Conservation (phyloP, 495 filamentous ascomycete genomes). For the Glonium stellatum region DNA sequence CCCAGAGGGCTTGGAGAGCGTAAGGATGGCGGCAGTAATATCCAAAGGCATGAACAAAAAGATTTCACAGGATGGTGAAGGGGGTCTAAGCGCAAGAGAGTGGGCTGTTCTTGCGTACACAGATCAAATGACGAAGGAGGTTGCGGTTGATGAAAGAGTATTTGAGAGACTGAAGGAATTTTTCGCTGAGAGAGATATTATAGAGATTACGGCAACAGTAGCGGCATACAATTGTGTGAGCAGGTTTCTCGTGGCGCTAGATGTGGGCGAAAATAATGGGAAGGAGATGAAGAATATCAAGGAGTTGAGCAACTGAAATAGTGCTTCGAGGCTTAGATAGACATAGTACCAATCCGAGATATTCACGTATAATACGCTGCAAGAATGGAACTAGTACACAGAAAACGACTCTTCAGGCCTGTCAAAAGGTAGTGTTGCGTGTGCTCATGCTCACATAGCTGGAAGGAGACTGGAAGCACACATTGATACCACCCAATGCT, state of each 20-base stretch:
- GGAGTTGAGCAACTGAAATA: slow-evolving; percentile 3
- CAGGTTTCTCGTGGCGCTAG: slow-evolving; percentile 74
- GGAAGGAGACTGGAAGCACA: too few species aligned
- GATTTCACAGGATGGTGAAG: slow-evolving; percentile 26
- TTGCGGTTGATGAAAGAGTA: slow-evolving; percentile 31
- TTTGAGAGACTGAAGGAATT: slow-evolving; percentile 42
- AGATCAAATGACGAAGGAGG: slow-evolving; percentile 34
- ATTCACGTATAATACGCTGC: too few species aligned
- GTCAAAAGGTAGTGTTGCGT: too few species aligned
- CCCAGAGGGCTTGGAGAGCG: slow-evolving; percentile 14
- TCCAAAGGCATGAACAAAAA: slow-evolving; percentile 39
- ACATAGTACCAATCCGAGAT: too few species aligned
- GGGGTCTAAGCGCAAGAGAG: slow-evolving; percentile 24
- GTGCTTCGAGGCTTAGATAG: too few species aligned
- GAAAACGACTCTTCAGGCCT: too few species aligned
- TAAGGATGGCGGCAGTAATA: slow-evolving; percentile 39
- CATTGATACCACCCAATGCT: too few species aligned
- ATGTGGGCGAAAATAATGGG: slow-evolving; percentile 60
- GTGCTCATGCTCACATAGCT: too few species aligned
- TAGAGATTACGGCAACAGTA: slow-evolving; percentile 58
- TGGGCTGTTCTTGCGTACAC: slow-evolving; percentile 35
- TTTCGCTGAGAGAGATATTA: slow-evolving; percentile 45
- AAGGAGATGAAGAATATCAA: slow-evolving; percentile 17
- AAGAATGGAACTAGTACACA: too few species aligned
- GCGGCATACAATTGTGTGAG: slow-evolving; percentile 84